Evolutionary conservation across 805 yeast genomes (phyloP).

Genomic region (Candida gorgasii): DNA sequence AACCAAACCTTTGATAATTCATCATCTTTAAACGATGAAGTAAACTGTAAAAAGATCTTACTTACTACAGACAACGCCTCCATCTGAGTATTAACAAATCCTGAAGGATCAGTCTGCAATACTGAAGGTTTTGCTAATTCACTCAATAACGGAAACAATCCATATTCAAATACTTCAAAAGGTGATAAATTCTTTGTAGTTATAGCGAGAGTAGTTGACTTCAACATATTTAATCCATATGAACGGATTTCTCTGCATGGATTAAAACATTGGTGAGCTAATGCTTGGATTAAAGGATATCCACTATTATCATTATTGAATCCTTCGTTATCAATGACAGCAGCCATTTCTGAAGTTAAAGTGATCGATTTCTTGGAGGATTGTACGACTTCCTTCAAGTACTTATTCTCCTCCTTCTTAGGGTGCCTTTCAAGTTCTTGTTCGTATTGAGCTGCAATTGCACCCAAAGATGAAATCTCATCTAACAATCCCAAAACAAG

Average conservation of each 20-base stretch:
- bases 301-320: constrained; percentile 38
- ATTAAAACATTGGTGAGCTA: constrained; percentile 86
- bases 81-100: constrained; percentile 64
- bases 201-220: constrained; percentile 48
- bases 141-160: constrained; percentile 70
- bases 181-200: constrained; percentile 44
- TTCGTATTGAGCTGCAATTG: constrained; percentile 76
- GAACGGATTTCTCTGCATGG: constrained; percentile 78
- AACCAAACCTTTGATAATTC: constrained; percentile 34
- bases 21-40: constrained; percentile 23
- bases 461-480: constrained; percentile 80
- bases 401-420: constrained; percentile 1
- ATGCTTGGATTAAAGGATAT: constrained; percentile 72
- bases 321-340: constrained; percentile 28
- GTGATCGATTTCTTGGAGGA: constrained; percentile 62
- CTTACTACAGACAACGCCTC: constrained; percentile 69
- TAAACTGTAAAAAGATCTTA: constrained; percentile 46
- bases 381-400: constrained; percentile 53
- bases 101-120: constrained; percentile 55
- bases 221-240: constrained; percentile 63
- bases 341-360: constrained; percentile 55
- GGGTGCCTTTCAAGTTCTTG: constrained; percentile 50
- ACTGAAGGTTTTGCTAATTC: constrained; percentile 68
- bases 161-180: constrained; percentile 64
- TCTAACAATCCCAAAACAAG: constrained; percentile 69